These are phyloP conservation scores for Irpex rosettiformis DNA, from an alignment of 1,284 basidiomycete genomes.

Conservation along the genomic window DNA sequence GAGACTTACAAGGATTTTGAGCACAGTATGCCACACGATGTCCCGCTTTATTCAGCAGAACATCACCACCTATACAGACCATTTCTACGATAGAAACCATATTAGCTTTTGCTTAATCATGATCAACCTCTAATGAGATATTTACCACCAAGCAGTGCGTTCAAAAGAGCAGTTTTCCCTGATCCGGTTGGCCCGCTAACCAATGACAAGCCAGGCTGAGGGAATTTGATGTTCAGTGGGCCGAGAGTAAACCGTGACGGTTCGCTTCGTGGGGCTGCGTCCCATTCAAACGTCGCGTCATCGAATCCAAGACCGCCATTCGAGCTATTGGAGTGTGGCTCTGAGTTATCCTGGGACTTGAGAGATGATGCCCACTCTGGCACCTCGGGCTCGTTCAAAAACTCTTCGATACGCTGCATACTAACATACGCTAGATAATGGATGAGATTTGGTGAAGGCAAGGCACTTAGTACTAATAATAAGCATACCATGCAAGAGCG, in stretches of 20 bases:
- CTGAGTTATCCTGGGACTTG: slow-evolving; percentile 22
- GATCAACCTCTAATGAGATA: background rate
- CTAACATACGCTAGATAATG: slow-evolving; percentile 54
- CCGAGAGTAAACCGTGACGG: slow-evolving; percentile 47
- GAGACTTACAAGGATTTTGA: slow-evolving; percentile 57
- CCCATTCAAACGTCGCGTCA: slow-evolving; percentile 57
- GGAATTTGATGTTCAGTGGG: slow-evolving; percentile 57
- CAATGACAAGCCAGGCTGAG: slow-evolving; percentile 56
- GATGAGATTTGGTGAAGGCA: slow-evolving; percentile 4
- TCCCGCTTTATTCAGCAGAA: slow-evolving; percentile 60
- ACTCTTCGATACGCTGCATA: slow-evolving; percentile 66
- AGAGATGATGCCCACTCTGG: slow-evolving; percentile 64
- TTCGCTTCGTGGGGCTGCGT: slow-evolving; percentile 31
- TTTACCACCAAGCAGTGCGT: slow-evolving; percentile 62
- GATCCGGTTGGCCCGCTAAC: slow-evolving; percentile 76
- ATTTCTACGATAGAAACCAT: slow-evolving; percentile 47
- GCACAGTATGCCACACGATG: slow-evolving; percentile 65
- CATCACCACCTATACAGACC: slow-evolving; percentile 57
- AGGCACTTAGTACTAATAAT: background rate
- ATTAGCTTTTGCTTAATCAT: background rate
- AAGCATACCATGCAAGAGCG: slow-evolving; percentile 53
- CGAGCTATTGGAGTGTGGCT: slow-evolving; percentile 9
- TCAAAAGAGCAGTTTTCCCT: slow-evolving; percentile 72
- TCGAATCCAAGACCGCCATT: slow-evolving; percentile 45
- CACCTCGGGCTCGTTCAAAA: slow-evolving; percentile 61